Evolutionary conservation across 495 filamentous ascomycete species (phyloP), one percentile per base, ranked within the genome.

Genomic region (Aspergillus baeticus): DNA sequence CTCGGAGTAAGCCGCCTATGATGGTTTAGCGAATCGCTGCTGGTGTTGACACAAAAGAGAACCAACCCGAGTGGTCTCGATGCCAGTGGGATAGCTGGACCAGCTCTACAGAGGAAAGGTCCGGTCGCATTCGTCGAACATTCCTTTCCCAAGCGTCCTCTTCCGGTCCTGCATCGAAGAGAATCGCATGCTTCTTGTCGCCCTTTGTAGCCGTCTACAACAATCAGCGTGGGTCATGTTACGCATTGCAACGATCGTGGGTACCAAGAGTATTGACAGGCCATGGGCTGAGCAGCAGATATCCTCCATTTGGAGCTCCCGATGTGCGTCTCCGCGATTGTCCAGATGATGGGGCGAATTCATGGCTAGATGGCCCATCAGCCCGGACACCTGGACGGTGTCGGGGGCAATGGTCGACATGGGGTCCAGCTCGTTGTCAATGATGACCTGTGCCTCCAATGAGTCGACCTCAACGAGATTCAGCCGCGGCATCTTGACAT

Each of bases 31-130:
- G 20, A 48, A 31, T 33, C 15, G 22, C 22, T 20, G 22, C 22
- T 29, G 26, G 3, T 18, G 44, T 10, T 33, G 17, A 23, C 22
- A 21, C n/a, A n/a, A 41, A 3, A 42, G 26, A 6, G n/a, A 6
- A 65, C 63, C 18, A 29, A 74, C 74, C 78, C 38, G 76, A 81
- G 63, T 86, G 84, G 55, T 86, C 84, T 22, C 83, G 79, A 70
- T 86, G 84, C 83, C 82, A 86, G 57, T 86, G 84, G 6, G 77
- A 95, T 0, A 96, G 82, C 62, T 93, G 89, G 10, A 96, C 72
- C 34, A 83, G 77, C 57, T 89, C 87, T 37, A 96, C 81, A 60
- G 87, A 83, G 44, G 92, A 67, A 2, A 83, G 63, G 66, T 81
- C 71, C 2, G 77, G 65, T 22, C 71, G 66, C 10, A 86, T 63